Evolutionary conservation across 2,329 filamentous ascomycete genomes (phyloP).

Genomic region (Aureobasidium sp.): DNA sequence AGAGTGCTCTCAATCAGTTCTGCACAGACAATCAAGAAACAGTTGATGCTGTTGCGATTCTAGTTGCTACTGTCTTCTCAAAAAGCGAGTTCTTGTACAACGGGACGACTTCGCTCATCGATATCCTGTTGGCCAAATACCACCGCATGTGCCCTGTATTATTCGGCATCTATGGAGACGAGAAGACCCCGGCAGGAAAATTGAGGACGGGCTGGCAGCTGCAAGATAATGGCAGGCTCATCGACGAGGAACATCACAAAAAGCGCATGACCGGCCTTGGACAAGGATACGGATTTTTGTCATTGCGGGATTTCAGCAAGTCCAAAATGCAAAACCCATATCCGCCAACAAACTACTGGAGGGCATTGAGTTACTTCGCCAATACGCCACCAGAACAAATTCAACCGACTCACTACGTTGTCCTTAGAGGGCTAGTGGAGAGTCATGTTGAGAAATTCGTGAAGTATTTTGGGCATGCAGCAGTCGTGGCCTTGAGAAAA

Average conservation of each 20-base stretch:
- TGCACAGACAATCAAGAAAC: conserved; percentile 33
- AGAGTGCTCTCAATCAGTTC: conserved; percentile 61
- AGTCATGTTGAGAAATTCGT: conserved; percentile 70
- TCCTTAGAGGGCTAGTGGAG: conserved; percentile 48
- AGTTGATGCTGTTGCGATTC: conserved; percentile 73
- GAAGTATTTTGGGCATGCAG: conserved; percentile 71
- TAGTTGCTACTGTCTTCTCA: conserved; percentile 69
- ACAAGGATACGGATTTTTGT: conserved; percentile 75
- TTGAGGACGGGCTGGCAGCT: conserved; percentile 67
- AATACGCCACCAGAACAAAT: conserved; percentile 57
- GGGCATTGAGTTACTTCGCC: conserved; percentile 64
- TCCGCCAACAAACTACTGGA: conserved; percentile 78
- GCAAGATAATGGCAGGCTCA: conserved; percentile 40
- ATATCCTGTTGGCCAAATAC: conserved; percentile 83
- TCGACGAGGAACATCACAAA: conserved; percentile 64
- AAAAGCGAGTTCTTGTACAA: conserved; percentile 50
- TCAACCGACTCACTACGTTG: conserved; percentile 41
- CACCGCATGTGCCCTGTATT: conserved; percentile 73
- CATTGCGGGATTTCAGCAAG: conserved; percentile 73
- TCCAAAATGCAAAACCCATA: conserved; percentile 63
- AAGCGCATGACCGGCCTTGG: conserved; percentile 79
- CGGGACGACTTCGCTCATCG: conserved; percentile 59
- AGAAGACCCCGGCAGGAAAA: conserved; percentile 63
- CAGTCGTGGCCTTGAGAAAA: conserved; percentile 60
- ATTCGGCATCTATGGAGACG: conserved; percentile 73